Percentiles rank a stretch among this genome's conserved stretches.
Conservation (phyloP, 345 rosid genomes). For the Eucalyptus cloeziana region DNA sequence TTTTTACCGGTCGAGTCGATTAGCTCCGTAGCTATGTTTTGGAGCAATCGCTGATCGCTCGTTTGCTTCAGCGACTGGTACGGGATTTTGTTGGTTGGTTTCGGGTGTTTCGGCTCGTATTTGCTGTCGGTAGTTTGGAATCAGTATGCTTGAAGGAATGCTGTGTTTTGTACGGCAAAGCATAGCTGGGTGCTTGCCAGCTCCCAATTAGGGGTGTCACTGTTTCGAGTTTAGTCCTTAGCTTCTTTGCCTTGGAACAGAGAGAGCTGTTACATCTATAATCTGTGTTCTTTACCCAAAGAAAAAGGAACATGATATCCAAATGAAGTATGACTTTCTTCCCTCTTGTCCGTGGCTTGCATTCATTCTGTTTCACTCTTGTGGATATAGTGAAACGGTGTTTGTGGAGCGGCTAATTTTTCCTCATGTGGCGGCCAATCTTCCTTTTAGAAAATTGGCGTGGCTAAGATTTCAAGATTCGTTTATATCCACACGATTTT, state of each 20-base stretch:
- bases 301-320: background rate
- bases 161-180: background rate
- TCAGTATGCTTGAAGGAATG: background rate
- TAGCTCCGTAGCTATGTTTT: background rate
- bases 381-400: background rate
- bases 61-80: background rate
- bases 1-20: background rate
- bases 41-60: background rate
- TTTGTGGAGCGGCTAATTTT: background rate
- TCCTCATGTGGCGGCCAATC: background rate
- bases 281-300: background rate
- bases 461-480: background rate
- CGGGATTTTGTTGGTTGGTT: background rate
- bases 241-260: background rate
- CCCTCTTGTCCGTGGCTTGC: background rate
- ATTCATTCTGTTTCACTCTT: background rate
- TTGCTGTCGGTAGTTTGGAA: background rate
- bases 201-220: background rate
- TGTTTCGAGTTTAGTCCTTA: background rate
- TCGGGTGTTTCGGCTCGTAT: background rate
- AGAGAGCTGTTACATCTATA: background rate
- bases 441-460: background rate
- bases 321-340: background rate
- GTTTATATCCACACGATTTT: background rate
- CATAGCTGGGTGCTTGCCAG: background rate